Base-by-base conservation (phyloP, 495 filamentous ascomycete species). In the Aspergillus nidulans region DNA sequence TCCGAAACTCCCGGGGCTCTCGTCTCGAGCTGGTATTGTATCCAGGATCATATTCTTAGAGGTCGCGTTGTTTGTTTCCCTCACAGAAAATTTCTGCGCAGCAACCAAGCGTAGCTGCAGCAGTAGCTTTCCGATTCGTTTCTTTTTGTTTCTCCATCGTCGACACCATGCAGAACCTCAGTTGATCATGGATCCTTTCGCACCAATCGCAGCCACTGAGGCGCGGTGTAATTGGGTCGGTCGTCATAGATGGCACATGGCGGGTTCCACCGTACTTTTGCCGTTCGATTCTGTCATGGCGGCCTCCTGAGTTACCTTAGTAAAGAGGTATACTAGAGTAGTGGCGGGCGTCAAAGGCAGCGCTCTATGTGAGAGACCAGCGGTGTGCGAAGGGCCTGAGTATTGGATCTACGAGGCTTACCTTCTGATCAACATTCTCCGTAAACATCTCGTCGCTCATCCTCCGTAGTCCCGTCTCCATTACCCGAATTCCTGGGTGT, bases 181-280 rank as follows among this genome's bases (percentile, higher is more conserved):
- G 58, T 58, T 59, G 55, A 60, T 61, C 58, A 32, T 53, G 53
- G 49, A 47, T 46, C 41, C 21, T 23, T 24, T 20, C 26, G n/a
- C 6, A 23, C 62, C 62, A 64, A 64, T 64, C 44, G 57, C 0
- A 3, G 20, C 10, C 49, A 13, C 19, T 45, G 16, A 25, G 30
- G 30, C 30, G 30, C 30, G 10, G 30, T 12, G 30, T 34, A 12
- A 1, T 40, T 61, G 52, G 28, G 28, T 21, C 20, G 32, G 58
- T 64, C 55, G 55, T 61, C 62, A 61, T 61, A 55, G 28, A 21
- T 20, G 56, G 60, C 62, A 64, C 62, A 64, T 64, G 62, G 62
- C 49, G 20, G 32, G 58, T 39, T 51, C 62, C 62, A 64, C 58
- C 45, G 55, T 56, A 61, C 50, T 61, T 63, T 60, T 52, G 52